Evolutionary conservation across 768 basidiomycete species (phyloP), one percentile per base, ranked within the genome.

Genomic region (Tulasnella sp.): DNA sequence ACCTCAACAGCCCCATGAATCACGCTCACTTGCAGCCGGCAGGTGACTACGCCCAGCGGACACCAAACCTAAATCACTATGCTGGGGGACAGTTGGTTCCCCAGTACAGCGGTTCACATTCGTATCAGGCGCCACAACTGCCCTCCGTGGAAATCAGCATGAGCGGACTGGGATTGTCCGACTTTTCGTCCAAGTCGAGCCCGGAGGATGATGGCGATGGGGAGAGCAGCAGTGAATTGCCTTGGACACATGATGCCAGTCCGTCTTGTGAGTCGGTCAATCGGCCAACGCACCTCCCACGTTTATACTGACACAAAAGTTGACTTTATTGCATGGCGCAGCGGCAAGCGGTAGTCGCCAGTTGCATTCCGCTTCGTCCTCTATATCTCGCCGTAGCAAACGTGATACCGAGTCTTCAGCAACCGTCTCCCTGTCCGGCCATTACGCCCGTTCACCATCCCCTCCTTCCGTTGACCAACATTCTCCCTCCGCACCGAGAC

Each of bases 1-100:
- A 49, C 58, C 60, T 64, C 50, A 59, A 58, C 36, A 61, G 65
- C 45, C 65, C 48, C 59, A 50, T 52, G 62, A 62, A 69, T 72
- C 48, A 69, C 12, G 59, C 66, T 9, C 57, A 66, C 59, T 60
- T 55, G 57, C 53, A 66, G 42, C 51, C 62, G 49, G 25, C 32
- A 34, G 36, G 41, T 31, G 43, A 19, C 54, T 8, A 19, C 25
- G 23, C 52, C 19, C 29, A 58, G 37, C 34, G 37, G 49, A 50
- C 54, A 32, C 40, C 54, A 29, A 46, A 43, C 25, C 46, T 39
- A 15, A 36, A 49, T 39, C 46, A 40, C 40, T 39, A 25, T 40
- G 48, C 36, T n/a, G 31, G 23, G 40, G 54, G 48, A 27, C 54
- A n/a, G 41, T 17, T 8, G 36, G n/a, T 40, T 19, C 54, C 11